Conservation (phyloP, 2,329 filamentous ascomycete species). For the Lachnellula hyalina region DNA sequence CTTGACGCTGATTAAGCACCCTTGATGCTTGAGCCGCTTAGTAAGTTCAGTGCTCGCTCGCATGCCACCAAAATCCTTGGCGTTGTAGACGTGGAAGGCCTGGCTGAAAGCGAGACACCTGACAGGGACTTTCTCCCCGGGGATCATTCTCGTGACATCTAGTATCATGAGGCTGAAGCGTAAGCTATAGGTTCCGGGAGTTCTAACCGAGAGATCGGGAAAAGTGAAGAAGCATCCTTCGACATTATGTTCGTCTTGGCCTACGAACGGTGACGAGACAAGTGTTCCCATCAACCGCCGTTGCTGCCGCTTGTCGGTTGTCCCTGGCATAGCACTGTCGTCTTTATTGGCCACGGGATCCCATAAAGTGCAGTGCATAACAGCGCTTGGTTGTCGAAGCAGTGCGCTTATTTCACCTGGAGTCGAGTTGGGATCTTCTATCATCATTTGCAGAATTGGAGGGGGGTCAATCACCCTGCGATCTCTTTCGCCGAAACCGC, state of each 20-base stretch:
- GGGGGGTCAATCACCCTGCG: slow-evolving; percentile 78
- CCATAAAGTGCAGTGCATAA: slow-evolving; percentile 73
- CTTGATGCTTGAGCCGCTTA: slow-evolving; percentile 70
- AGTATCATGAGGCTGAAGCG: slow-evolving; percentile 70
- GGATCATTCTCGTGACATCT: slow-evolving; percentile 53
- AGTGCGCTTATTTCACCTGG: slow-evolving; percentile 47
- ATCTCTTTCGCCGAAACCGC: slow-evolving; percentile 78
- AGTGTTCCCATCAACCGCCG: slow-evolving; percentile 74
- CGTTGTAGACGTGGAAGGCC: slow-evolving; percentile 74
- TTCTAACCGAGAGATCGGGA: slow-evolving; percentile 74
- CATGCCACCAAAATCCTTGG: slow-evolving; percentile 85
- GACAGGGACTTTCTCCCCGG: slow-evolving; percentile 47
- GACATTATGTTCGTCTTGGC: slow-evolving; percentile 64
- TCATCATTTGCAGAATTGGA: slow-evolving; percentile 69
- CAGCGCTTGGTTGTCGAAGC: slow-evolving; percentile 59
- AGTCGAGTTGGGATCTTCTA: slow-evolving; percentile 52
- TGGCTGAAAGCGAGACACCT: slow-evolving; percentile 55
- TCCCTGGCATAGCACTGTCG: slow-evolving; percentile 60
- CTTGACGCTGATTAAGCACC: slow-evolving; percentile 79
- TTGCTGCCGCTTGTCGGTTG: slow-evolving; percentile 60
- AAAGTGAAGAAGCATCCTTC: slow-evolving; percentile 86
- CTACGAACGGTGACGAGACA: slow-evolving; percentile 71
- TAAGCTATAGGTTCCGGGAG: slow-evolving; percentile 68
- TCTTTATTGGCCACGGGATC: slow-evolving; percentile 63
- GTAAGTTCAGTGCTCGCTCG: slow-evolving; percentile 69